A percentile compares a stretch with the other conserved stretches of the same genome.
These are phyloP conservation scores for Dorcoceras hygrometricum DNA, from an alignment of 257 asterid species.

Conservation along the genomic window DNA sequence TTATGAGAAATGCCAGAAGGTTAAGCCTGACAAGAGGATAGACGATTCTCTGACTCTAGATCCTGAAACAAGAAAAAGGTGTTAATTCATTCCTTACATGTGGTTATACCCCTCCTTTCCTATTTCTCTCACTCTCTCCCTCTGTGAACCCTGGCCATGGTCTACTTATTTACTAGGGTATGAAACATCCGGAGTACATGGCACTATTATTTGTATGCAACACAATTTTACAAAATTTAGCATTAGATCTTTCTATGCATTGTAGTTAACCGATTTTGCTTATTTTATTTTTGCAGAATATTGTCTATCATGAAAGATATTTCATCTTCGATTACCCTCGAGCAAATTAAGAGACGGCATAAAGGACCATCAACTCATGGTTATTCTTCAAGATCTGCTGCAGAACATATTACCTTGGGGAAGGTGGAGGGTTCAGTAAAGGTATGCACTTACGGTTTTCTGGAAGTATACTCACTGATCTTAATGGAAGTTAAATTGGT, in stretches of 20 bases:
- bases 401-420: conserved; percentile 65
- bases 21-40: conserved; percentile 35
- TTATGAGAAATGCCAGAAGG: conserved; percentile 34
- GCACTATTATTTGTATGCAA: conserved; percentile 3
- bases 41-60: conserved; percentile 38
- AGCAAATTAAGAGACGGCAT: conserved; percentile 36
- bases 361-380: conserved; percentile 51
- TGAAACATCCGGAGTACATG: not conserved
- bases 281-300: conserved; percentile 44
- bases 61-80: conserved; percentile 66
- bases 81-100: conserved; percentile 16
- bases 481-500: conserved; percentile 14
- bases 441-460: conserved; percentile 42
- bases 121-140: not conserved
- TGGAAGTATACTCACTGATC: conserved; percentile 1
- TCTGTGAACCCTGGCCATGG: not conserved
- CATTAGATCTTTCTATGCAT: conserved; percentile 4
- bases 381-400: conserved; percentile 32
- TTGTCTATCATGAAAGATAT: conserved; percentile 48
- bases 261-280: not conserved
- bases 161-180: not conserved
- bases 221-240: conserved; percentile 6
- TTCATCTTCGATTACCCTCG: conserved; percentile 53
- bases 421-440: conserved; percentile 70
- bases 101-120: not conserved